phyloP scores from a whole-genome alignment of 1,284 basidiomycete species.

The Moesziomyces sp. region DNA sequence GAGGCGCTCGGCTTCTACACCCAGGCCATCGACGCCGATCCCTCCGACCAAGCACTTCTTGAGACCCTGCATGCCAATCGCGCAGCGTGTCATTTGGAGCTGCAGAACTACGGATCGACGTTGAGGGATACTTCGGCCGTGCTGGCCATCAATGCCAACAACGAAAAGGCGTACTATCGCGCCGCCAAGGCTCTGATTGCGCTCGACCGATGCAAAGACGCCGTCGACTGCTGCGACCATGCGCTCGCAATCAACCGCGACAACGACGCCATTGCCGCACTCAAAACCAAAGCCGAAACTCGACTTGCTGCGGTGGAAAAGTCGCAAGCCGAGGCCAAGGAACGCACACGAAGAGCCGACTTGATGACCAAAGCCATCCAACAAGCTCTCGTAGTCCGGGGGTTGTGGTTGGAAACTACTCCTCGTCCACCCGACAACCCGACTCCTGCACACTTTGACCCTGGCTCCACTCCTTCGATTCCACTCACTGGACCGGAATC shows the following conservation, averaged over 20 bases:
- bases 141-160: slow-evolving; percentile 37
- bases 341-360: slow-evolving; percentile 71
- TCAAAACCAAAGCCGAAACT: slow-evolving; percentile 42
- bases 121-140: slow-evolving; percentile 23
- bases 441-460: slow-evolving; percentile 71
- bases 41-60: slow-evolving; percentile 76
- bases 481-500: slow-evolving; percentile 28
- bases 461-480: slow-evolving; percentile 57
- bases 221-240: slow-evolving; percentile 51
- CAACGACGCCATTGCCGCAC: slow-evolving; percentile 46
- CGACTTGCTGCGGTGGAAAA: slow-evolving; percentile 69
- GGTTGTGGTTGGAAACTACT: slow-evolving; percentile 58
- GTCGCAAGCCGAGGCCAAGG: slow-evolving; percentile 71
- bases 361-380: slow-evolving; percentile 71
- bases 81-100: slow-evolving; percentile 89
- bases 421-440: slow-evolving; percentile 73
- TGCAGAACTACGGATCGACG: slow-evolving; percentile 71
- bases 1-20: slow-evolving; percentile 92
- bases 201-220: slow-evolving; percentile 51
- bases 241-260: slow-evolving; percentile 28
- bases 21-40: slow-evolving; percentile 85
- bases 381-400: slow-evolving; percentile 74
- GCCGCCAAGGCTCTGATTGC: slow-evolving; percentile 56
- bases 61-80: slow-evolving; percentile 76
- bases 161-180: slow-evolving; percentile 63